Evolutionary conservation across 257 asterid species (phyloP).

Genomic region (Primulina huaijiensis): DNA sequence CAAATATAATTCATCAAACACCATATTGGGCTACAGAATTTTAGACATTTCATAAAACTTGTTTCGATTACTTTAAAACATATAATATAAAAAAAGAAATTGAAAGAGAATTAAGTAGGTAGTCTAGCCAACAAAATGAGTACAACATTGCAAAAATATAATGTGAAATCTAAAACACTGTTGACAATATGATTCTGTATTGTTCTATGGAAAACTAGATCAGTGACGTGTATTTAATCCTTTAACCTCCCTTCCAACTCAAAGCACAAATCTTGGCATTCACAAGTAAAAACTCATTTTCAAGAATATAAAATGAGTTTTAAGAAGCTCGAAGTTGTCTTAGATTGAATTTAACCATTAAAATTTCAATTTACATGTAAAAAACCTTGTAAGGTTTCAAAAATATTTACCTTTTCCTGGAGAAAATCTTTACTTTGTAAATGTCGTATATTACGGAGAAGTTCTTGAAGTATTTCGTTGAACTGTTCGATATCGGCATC

Average conservation of each 20-base stretch:
- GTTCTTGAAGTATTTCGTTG: constrained; percentile 53
- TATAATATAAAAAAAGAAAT: no score
- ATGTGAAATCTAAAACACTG: background rate
- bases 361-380: background rate
- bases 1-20: no score
- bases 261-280: background rate
- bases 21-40: no score
- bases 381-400: background rate
- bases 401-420: constrained; percentile 56
- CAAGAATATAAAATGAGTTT: background rate
- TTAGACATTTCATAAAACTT: background rate
- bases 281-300: background rate
- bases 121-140: background rate
- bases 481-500: constrained; percentile 49
- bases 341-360: background rate
- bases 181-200: background rate
- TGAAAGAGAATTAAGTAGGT: background rate
- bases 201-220: no score
- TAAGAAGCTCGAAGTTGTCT: background rate
- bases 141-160: no score
- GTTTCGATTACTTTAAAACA: background rate
- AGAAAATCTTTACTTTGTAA: constrained; percentile 49
- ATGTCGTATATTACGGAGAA: constrained; percentile 41
- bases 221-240: background rate
- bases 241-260: background rate